A percentile compares a stretch with the other conserved stretches of the same genome.
These are phyloP conservation scores for Lactifluus piperatus DNA, from an alignment of 768 basidiomycete species.

Conservation along the genomic window DNA sequence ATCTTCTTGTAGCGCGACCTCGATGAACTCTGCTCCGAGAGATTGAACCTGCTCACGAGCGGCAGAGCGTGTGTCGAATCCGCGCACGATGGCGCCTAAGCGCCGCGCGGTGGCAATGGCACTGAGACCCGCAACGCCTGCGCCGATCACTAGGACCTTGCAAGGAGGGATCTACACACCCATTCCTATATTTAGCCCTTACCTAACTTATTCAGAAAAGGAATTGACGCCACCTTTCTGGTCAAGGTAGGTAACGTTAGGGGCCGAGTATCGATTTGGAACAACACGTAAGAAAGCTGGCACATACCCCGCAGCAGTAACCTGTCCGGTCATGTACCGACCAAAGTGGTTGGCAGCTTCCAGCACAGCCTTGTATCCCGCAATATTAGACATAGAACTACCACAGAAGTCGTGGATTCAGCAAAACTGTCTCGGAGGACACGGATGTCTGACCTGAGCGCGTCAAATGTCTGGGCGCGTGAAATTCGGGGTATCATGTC, in stretches of 20 bases:
- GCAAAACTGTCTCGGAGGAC: not conserved
- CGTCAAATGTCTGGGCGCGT: conserved; percentile 85
- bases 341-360: conserved; percentile 89
- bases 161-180: conserved; percentile 64
- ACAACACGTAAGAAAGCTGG: conserved; percentile 4
- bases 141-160: conserved; percentile 82
- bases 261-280: not conserved
- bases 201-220: not conserved
- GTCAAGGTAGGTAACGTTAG: not conserved
- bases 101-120: conserved; percentile 81
- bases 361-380: conserved; percentile 88
- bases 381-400: conserved; percentile 90
- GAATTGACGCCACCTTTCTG: conserved; percentile 34
- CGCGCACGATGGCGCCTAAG: conserved; percentile 81
- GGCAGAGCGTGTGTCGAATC: conserved; percentile 79
- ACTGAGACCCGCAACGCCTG: conserved; percentile 82
- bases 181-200: conserved; percentile 1
- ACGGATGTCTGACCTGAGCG: conserved; percentile 49
- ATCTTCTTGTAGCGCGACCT: conserved; percentile 71
- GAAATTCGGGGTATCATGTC: conserved; percentile 89
- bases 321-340: conserved; percentile 83
- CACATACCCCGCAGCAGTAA: conserved; percentile 80
- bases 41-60: conserved; percentile 87
- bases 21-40: conserved; percentile 84
- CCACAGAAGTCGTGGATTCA: not conserved